Evolutionary conservation across 2,329 filamentous ascomycete species (phyloP).

Genomic region (Phaeophleospora eucalypticola): DNA sequence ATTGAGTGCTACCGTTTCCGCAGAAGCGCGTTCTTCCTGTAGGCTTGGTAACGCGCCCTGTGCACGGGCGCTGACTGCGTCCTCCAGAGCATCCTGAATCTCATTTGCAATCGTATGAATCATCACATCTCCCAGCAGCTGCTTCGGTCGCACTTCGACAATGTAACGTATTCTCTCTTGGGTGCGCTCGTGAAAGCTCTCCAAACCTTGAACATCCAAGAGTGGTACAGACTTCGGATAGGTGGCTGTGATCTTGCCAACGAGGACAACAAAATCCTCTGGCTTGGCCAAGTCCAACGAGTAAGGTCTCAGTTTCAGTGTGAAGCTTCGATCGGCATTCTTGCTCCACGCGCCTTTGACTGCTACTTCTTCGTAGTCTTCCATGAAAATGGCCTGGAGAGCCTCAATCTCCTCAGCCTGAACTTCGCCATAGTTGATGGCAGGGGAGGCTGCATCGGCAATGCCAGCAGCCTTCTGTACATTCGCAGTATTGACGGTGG

Average conservation of each 20-base stretch:
- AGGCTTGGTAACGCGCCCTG: conserved; percentile 75
- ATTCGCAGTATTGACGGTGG: conserved; percentile 24
- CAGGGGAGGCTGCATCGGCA: conserved; percentile 21
- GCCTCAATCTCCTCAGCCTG: conserved; percentile 86
- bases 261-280: conserved; percentile 66
- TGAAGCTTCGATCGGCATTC: conserved; percentile 74
- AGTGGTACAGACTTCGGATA: conserved; percentile 82
- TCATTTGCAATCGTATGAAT: conserved; percentile 58
- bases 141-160: conserved; percentile 64
- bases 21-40: conserved; percentile 80
- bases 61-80: conserved; percentile 74
- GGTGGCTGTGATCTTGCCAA: conserved; percentile 78
- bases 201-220: conserved; percentile 62
- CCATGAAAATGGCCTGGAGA: conserved; percentile 80
- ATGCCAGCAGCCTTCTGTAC: conserved; percentile 18
- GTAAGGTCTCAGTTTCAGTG: conserved; percentile 70
- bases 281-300: conserved; percentile 63
- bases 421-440: conserved; percentile 70
- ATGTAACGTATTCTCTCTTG: conserved; percentile 67
- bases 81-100: conserved; percentile 70
- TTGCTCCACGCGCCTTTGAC: conserved; percentile 77
- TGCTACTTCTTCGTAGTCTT: conserved; percentile 76
- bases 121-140: conserved; percentile 60
- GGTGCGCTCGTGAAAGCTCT: conserved; percentile 64
- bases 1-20: conserved; percentile 67